A percentile compares a stretch with the other conserved stretches of the same genome.
These are phyloP conservation scores for Beauveria australis DNA, from an alignment of 2,329 filamentous ascomycete genomes.

Conservation along the genomic window DNA sequence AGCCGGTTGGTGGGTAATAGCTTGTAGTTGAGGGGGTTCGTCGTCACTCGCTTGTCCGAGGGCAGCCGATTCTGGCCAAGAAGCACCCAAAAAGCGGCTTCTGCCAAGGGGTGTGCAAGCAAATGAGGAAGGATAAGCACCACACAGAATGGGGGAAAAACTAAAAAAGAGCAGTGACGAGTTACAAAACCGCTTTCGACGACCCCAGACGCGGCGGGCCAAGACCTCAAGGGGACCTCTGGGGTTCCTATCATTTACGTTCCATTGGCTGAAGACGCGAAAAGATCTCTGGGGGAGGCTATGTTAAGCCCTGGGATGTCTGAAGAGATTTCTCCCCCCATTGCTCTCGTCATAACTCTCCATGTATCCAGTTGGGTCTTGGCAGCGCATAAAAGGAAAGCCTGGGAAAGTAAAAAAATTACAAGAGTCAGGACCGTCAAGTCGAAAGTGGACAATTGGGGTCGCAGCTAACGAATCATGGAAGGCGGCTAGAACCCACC, in stretches of 20 bases:
- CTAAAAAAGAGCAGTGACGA: not conserved
- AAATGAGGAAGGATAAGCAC: not conserved
- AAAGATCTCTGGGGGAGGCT: not conserved
- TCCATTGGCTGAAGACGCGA: not conserved
- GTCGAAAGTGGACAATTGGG: not conserved
- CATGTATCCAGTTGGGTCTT: not conserved
- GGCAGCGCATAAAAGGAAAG: not conserved
- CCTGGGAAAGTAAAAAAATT: not conserved
- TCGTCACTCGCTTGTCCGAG: not conserved
- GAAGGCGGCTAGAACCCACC: not conserved
- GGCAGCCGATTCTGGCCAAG: conserved; percentile 6
- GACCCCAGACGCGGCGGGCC: conserved; percentile 6
- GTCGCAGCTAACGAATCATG: not conserved
- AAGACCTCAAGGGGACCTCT: not conserved
- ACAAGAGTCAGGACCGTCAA: not conserved
- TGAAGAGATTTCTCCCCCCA: conserved; percentile 2
- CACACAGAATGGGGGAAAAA: not conserved
- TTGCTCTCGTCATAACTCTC: not conserved
- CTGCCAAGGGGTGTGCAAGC: not conserved
- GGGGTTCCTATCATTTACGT: not conserved
- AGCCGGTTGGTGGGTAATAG: not conserved
- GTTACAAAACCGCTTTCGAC: not conserved
- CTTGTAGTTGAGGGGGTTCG: not conserved
- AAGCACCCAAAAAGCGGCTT: not conserved
- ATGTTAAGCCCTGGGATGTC: not conserved